Conservation (phyloP, 164 flowering plant species). For the Aristolochia fimbriata region DNA sequence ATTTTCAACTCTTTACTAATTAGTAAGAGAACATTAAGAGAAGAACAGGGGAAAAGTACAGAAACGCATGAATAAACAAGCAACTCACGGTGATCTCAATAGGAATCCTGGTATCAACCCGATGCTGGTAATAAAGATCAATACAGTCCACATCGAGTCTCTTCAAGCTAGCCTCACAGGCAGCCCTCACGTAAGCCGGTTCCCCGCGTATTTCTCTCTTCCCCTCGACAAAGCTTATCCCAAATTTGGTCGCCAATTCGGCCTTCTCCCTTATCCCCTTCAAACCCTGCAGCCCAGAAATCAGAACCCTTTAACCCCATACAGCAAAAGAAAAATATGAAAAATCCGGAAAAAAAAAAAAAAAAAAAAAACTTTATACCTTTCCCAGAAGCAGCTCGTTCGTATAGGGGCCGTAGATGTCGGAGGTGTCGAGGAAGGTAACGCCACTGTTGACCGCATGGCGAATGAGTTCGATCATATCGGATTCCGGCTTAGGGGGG, state of each 20-base stretch:
- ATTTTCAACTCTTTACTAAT: too few species aligned
- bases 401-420: slow-evolving; percentile 29
- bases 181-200: slow-evolving; percentile 6
- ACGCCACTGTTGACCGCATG: slow-evolving; percentile 25
- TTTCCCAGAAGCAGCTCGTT: slow-evolving; percentile 28
- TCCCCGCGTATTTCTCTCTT: not conserved
- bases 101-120: slow-evolving; percentile 8
- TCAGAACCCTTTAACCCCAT: not conserved
- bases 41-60: too few species aligned
- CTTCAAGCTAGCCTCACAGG: slow-evolving; percentile 10
- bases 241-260: slow-evolving; percentile 20
- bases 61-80: not conserved
- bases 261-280: slow-evolving; percentile 12
- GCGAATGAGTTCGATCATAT: slow-evolving; percentile 28
- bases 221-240: slow-evolving; percentile 1
- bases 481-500: slow-evolving; percentile 21
- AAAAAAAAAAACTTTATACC: not conserved
- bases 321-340: too few species aligned
- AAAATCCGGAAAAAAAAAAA: not conserved
- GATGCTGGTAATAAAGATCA: slow-evolving; percentile 13
- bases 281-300: slow-evolving; percentile 9
- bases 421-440: slow-evolving; percentile 36
- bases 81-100: slow-evolving; percentile 4
- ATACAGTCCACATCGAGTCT: slow-evolving; percentile 7
- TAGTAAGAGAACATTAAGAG: too few species aligned